Evolutionary conservation across 1,284 basidiomycete genomes (phyloP).

Genomic region (Fistulinella cinereoalba): DNA sequence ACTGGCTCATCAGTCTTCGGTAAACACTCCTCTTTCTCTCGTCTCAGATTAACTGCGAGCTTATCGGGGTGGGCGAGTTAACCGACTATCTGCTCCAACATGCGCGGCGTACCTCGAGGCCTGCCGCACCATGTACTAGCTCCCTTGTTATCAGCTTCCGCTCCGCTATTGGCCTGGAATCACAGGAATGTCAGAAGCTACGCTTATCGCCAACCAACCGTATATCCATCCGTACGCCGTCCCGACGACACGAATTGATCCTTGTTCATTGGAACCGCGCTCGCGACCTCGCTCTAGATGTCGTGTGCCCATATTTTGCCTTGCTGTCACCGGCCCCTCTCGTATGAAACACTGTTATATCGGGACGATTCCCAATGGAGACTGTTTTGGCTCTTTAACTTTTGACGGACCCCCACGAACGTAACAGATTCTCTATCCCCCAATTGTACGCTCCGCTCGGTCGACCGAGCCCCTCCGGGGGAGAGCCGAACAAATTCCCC

Average conservation of each 20-base stretch:
- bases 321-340: conserved; percentile 19
- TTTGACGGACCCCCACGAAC: conserved; percentile 27
- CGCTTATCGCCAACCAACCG: conserved; percentile 4
- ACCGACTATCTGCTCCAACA: conserved; percentile 4
- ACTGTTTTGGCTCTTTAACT: conserved; percentile 35
- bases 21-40: conserved; percentile 15
- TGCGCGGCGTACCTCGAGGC: conserved; percentile 3
- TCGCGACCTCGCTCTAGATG: too few relatives aligned
- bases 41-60: conserved; percentile 27
- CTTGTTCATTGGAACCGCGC: too few relatives aligned
- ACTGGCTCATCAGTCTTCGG: conserved; percentile 22
- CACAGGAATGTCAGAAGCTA: conserved; percentile 2
- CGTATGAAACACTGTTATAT: conserved; percentile 17
- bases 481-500: conserved; percentile 30
- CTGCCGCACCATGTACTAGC: conserved; percentile 1
- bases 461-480: conserved; percentile 29
- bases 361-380: conserved; percentile 22
- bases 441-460: conserved; percentile 19
- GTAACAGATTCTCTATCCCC: conserved; percentile 15
- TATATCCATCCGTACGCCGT: conserved; percentile 25
- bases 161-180: conserved; percentile 5
- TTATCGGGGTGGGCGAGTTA: conserved; percentile 9
- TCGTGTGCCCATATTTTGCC: conserved; percentile 16
- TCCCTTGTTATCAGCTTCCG: conserved; percentile 13
- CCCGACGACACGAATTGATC: conserved; percentile 18